phyloP scores from a whole-genome alignment of 192 early-diverging fungal species.

The Radiomyces spectabilis region DNA sequence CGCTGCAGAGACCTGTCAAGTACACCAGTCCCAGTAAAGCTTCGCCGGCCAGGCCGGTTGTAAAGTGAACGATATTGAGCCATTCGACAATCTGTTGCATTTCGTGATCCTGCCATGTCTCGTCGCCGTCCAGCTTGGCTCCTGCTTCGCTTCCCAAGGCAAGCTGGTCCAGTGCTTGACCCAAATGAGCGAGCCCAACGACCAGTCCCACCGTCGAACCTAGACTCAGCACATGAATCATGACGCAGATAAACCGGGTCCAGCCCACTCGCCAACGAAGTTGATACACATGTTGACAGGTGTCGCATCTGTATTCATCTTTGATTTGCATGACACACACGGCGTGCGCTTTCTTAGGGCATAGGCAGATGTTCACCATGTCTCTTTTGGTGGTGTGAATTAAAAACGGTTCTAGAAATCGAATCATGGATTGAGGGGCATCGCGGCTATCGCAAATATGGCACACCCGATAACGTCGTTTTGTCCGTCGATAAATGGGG shows the following conservation, averaged over 20 bases:
- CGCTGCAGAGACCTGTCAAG: constrained; percentile 4
- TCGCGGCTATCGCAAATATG: no score
- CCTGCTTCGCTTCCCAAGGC: constrained; percentile 11
- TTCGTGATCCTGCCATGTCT: constrained; percentile 18
- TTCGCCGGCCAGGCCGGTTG: constrained; percentile 11
- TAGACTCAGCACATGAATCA: constrained; percentile 5
- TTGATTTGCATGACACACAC: no score
- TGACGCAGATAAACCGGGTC: background rate
- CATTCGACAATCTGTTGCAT: constrained; percentile 7
- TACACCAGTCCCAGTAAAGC: constrained; percentile 15
- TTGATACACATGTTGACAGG: background rate
- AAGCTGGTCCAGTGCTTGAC: constrained; percentile 4
- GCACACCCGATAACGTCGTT: no score
- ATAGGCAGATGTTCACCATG: no score
- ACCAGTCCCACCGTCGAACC: constrained; percentile 5
- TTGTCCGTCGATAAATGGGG: no score
- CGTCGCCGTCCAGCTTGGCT: constrained; percentile 15
- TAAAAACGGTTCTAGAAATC: no score
- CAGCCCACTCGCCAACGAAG: background rate
- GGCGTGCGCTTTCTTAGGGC: no score
- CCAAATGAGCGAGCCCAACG: constrained; percentile 7
- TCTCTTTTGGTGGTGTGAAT: no score
- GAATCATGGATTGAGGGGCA: no score
- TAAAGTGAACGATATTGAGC: constrained; percentile 12
- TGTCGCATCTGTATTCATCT: no score